phyloP scores from a whole-genome alignment of 2,329 filamentous ascomycete species.

The Scorias spongiosa region DNA sequence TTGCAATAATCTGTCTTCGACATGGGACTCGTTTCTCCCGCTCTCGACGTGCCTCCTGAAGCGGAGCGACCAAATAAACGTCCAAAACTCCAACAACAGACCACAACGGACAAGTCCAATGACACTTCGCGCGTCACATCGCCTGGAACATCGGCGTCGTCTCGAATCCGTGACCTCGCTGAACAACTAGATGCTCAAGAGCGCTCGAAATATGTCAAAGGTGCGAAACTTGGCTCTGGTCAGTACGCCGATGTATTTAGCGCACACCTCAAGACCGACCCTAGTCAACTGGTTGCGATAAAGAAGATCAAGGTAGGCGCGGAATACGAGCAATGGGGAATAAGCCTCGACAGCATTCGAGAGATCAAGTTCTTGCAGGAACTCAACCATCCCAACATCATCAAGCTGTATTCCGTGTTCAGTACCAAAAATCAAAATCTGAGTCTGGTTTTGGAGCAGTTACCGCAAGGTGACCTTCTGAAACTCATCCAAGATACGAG shows the following conservation, averaged over 20 bases:
- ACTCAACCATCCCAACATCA: conserved; percentile 88
- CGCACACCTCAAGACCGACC: conserved; percentile 60
- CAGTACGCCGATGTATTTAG: conserved; percentile 94
- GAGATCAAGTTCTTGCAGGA: conserved; percentile 94
- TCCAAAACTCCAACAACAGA: conserved; percentile 9
- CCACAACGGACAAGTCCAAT: conserved; percentile 3
- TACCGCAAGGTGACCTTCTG: conserved; percentile 87
- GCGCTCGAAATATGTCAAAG: conserved; percentile 81
- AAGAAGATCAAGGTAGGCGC: conserved; percentile 84
- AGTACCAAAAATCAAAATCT: conserved; percentile 93
- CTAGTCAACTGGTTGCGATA: conserved; percentile 66
- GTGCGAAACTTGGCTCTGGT: conserved; percentile 85
- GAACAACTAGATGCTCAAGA: conserved; percentile 34
- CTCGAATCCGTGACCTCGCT: conserved; percentile 23
- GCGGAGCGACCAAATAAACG: conserved; percentile 14
- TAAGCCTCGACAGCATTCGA: conserved; percentile 85
- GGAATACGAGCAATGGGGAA: conserved; percentile 68
- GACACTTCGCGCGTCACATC: conserved; percentile 3
- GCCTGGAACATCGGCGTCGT: conserved; percentile 2
- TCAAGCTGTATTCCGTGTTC: conserved; percentile 83
- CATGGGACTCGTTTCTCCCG: conserved; percentile 5
- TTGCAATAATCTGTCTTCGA: too few species aligned
- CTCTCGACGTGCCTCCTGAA: conserved; percentile 19
- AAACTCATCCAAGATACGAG: conserved; percentile 80
- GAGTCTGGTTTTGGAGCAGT: conserved; percentile 85